These are phyloP conservation scores for Arachnopeziza araneosa DNA, from an alignment of 2,329 filamentous ascomycete genomes.

Conservation along the genomic window DNA sequence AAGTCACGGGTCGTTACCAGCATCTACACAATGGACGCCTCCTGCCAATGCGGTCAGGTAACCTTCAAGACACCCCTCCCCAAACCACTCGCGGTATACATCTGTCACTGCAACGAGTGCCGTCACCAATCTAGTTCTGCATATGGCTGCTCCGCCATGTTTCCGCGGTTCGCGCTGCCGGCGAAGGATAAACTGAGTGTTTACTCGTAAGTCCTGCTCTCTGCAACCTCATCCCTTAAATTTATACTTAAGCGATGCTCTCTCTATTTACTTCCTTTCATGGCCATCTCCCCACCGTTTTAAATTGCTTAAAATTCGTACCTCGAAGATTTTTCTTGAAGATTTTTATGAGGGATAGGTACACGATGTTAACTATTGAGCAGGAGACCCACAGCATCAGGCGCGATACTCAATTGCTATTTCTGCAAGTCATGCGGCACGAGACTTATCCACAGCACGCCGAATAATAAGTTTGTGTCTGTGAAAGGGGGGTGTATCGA, in stretches of 20 bases:
- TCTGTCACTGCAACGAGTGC: slow-evolving; percentile 67
- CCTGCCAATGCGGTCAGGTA: slow-evolving; percentile 52
- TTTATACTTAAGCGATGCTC: too few relatives aligned
- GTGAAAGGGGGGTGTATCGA: slow-evolving; percentile 64
- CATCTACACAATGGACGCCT: slow-evolving; percentile 11
- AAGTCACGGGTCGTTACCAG: not conserved
- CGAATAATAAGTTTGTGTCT: slow-evolving; percentile 54
- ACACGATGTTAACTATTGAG: slow-evolving; percentile 4
- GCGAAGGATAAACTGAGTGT: slow-evolving; percentile 43
- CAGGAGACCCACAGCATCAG: slow-evolving; percentile 52
- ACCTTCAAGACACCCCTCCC: slow-evolving; percentile 55
- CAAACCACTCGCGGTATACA: slow-evolving; percentile 58
- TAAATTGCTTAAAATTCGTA: not conserved
- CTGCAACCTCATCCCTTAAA: not conserved
- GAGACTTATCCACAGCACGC: slow-evolving; percentile 55
- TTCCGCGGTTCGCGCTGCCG: slow-evolving; percentile 58
- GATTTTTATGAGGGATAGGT: too few relatives aligned
- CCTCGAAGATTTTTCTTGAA: too few relatives aligned
- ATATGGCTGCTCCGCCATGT: slow-evolving; percentile 65
- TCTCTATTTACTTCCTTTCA: too few relatives aligned
- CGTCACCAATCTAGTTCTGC: slow-evolving; percentile 59
- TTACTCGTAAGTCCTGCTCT: slow-evolving; percentile 44
- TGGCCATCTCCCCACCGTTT: too few relatives aligned
- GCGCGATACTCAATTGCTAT: slow-evolving; percentile 55
- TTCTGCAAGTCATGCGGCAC: slow-evolving; percentile 64